These are phyloP conservation scores for Leccinum fibrillosum DNA, from an alignment of 768 basidiomycete species.

Conservation along the genomic window DNA sequence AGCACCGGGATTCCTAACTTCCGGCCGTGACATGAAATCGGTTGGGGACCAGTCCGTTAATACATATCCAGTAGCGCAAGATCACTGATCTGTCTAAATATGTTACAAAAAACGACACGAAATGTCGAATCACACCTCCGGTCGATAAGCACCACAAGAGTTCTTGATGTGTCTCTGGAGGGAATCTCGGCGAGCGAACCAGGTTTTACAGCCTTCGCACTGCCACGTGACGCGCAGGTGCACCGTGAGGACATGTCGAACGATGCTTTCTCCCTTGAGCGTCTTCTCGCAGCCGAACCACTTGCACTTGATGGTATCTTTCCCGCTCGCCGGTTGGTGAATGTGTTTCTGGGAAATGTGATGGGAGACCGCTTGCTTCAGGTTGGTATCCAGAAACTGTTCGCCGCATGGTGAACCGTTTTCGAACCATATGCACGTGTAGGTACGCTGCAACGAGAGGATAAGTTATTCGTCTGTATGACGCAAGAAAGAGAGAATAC, in stretches of 20 bases:
- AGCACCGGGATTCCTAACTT: too few species aligned
- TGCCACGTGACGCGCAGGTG: slow-evolving; percentile 12
- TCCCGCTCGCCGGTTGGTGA: slow-evolving; percentile 4
- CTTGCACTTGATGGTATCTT: slow-evolving; percentile 3
- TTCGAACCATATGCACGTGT: slow-evolving; percentile 8
- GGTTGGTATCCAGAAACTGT: not conserved
- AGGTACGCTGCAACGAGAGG: not conserved
- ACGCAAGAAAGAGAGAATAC: too few species aligned
- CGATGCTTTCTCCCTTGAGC: slow-evolving; percentile 27
- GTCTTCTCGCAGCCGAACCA: slow-evolving; percentile 21
- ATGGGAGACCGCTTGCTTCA: slow-evolving; percentile 11
- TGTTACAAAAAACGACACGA: not conserved
- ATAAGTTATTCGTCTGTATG: not conserved
- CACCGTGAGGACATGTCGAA: slow-evolving; percentile 21
- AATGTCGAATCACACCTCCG: not conserved
- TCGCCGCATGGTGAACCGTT: slow-evolving; percentile 8
- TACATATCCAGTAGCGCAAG: not conserved
- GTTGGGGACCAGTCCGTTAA: not conserved
- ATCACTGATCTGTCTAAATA: not conserved
- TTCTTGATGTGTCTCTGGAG: slow-evolving; percentile 24
- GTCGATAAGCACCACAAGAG: slow-evolving; percentile 7
- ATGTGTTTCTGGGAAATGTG: slow-evolving; percentile 9
- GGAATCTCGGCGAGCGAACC: slow-evolving; percentile 26
- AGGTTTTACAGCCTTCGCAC: slow-evolving; percentile 19
- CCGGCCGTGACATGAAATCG: not conserved